These are phyloP conservation scores for Dictyostelium intermedium DNA, from an alignment of 78 protist genomes.

Conservation along the genomic window DNA sequence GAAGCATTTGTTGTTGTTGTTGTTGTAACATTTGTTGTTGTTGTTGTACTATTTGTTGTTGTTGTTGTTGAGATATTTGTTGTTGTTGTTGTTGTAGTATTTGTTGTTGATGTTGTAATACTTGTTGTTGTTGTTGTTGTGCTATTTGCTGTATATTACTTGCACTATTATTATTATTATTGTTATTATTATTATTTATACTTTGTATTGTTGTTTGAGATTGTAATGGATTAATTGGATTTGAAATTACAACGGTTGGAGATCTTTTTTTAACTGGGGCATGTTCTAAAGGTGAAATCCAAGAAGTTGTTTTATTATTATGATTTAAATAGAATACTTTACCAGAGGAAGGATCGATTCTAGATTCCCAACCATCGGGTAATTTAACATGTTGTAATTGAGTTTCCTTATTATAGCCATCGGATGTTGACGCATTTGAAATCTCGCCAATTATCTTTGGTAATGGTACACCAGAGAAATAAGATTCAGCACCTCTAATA, in stretches of 20 bases:
- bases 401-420: neutral
- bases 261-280: neutral
- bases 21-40: neutral
- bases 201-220: neutral
- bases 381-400: conserved; percentile 26
- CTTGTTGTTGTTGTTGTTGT: neutral
- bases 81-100: neutral
- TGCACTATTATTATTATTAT: neutral
- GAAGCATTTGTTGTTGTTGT: neutral
- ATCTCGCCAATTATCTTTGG: conserved; percentile 53
- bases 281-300: conserved; percentile 51
- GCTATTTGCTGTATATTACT: neutral
- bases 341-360: neutral
- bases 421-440: neutral
- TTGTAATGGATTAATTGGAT: neutral
- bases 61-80: neutral
- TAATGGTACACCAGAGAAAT: conserved; percentile 69
- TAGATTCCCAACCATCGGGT: conserved; percentile 83
- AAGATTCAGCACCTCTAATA: conserved; percentile 31
- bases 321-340: conserved; percentile 74
- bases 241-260: neutral
- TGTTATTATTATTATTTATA: neutral
- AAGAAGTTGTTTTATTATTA: conserved; percentile 51
- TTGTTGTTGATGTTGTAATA: neutral
- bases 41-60: no score